Conservation (phyloP, 148 eudicot species). For the Simmondsia chinensis region DNA sequence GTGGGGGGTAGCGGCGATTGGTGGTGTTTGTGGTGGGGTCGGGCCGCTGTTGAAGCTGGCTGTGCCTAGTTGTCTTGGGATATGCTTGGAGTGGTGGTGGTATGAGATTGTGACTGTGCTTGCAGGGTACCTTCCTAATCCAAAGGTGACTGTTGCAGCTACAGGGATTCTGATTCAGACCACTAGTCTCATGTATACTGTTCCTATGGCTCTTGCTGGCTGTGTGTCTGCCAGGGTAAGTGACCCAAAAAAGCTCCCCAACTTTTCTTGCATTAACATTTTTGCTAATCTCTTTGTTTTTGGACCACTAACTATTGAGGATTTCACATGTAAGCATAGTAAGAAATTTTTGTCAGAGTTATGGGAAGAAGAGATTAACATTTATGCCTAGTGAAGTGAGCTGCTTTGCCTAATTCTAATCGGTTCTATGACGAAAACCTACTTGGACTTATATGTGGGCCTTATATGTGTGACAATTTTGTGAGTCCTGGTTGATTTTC, state of each 20-base stretch:
- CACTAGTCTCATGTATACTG: slow-evolving; percentile 82
- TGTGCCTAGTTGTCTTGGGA: slow-evolving; percentile 72
- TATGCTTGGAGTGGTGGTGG: slow-evolving; percentile 99
- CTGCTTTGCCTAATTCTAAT: too few relatives aligned
- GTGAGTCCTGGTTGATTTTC: too few relatives aligned
- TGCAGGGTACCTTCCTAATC: slow-evolving; percentile 67
- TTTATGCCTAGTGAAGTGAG: too few relatives aligned
- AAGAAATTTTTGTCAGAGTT: too few relatives aligned
- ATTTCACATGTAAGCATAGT: too few relatives aligned
- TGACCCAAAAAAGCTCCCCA: neutral
- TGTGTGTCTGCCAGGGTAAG: slow-evolving; percentile 89
- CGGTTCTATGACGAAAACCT: too few relatives aligned
- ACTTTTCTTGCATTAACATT: neutral
- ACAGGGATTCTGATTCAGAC: slow-evolving; percentile 87
- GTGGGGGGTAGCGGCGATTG: slow-evolving; percentile 6
- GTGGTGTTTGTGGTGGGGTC: slow-evolving; percentile 24
- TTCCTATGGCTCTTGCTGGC: slow-evolving; percentile 91
- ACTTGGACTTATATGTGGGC: too few relatives aligned
- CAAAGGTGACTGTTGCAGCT: slow-evolving; percentile 70
- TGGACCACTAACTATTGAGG: too few relatives aligned
- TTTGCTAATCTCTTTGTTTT: slow-evolving; percentile 10
- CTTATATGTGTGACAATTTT: too few relatives aligned
- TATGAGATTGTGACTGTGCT: slow-evolving; percentile 86
- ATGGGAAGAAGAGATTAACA: too few relatives aligned
- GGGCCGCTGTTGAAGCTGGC: slow-evolving; percentile 51